Evolutionary conservation across 495 filamentous ascomycete species (phyloP).

Genomic region (Penicillium roqueforti): DNA sequence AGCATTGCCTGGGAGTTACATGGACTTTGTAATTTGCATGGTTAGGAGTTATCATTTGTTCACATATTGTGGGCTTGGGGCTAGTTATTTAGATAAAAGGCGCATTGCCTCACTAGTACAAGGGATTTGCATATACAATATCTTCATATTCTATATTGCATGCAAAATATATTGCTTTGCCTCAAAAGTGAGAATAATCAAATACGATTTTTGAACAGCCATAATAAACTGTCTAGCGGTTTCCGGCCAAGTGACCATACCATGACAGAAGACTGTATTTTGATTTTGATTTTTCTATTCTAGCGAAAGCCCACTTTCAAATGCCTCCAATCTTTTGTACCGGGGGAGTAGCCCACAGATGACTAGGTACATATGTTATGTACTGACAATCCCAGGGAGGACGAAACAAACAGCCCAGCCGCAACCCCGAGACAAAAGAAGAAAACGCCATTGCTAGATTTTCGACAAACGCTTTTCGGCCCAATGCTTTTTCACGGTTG

Average conservation of each 20-base stretch:
- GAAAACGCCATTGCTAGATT: not conserved
- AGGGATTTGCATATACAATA: not conserved
- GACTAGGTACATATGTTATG: not conserved
- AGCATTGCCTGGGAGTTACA: not conserved
- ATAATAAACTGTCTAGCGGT: not conserved
- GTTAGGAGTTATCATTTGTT: not conserved
- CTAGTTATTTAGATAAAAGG: not conserved
- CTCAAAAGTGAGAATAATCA: not conserved
- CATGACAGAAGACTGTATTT: not conserved
- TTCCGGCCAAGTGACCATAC: not conserved
- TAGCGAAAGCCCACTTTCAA: not conserved
- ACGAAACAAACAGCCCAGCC: not conserved
- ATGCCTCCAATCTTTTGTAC: not conserved
- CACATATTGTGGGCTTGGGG: not conserved
- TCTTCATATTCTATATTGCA: not conserved
- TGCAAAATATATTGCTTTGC: not conserved
- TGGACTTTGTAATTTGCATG: not conserved
- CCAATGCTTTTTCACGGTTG: not conserved
- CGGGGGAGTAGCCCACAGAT: not conserved
- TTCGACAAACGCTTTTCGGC: not conserved
- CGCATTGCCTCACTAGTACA: not conserved
- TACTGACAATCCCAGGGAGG: not conserved
- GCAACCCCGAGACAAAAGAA: not conserved
- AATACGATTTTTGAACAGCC: not conserved
- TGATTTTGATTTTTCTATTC: not conserved